Percentiles rank a stretch among this genome's conserved stretches.
These are phyloP conservation scores for Huntiella decipiens DNA, from an alignment of 2,329 filamentous ascomycete genomes.

Conservation along the genomic window DNA sequence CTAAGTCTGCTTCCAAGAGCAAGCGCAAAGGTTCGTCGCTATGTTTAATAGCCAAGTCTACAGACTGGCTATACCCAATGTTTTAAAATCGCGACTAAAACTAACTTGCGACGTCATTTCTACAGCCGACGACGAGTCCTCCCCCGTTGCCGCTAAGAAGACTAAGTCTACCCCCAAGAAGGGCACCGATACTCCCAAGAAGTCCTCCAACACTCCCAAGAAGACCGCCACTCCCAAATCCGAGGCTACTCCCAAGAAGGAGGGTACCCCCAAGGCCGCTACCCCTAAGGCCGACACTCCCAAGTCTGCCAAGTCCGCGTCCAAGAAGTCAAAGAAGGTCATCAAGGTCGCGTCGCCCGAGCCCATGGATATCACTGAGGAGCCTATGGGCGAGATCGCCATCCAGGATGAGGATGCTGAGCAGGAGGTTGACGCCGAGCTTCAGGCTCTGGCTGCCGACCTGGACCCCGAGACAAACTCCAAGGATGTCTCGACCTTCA, in stretches of 20 bases:
- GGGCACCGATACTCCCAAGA: slow-evolving; percentile 1
- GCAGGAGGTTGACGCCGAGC: slow-evolving; percentile 24
- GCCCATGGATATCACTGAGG: slow-evolving; percentile 13
- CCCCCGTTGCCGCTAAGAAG: slow-evolving; percentile 26
- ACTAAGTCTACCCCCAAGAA: slow-evolving; percentile 23
- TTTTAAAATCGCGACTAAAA: background rate
- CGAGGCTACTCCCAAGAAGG: slow-evolving; percentile 14
- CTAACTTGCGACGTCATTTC: background rate
- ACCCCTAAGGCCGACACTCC: slow-evolving; percentile 1
- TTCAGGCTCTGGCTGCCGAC: slow-evolving; percentile 25
- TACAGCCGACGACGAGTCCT: slow-evolving; percentile 26
- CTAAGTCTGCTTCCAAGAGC: slow-evolving; percentile 11
- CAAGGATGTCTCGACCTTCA: slow-evolving; percentile 20
- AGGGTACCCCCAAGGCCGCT: slow-evolving; percentile 16
- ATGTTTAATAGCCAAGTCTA: too few relatives aligned
- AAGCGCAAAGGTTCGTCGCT: slow-evolving; percentile 21
- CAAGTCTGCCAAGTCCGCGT: background rate
- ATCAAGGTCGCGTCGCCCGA: background rate
- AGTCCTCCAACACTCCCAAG: background rate
- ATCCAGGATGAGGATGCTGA: slow-evolving; percentile 20
- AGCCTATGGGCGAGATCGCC: slow-evolving; percentile 15
- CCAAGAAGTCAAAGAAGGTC: slow-evolving; percentile 4
- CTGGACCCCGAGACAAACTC: slow-evolving; percentile 25
- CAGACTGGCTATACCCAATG: too few relatives aligned
- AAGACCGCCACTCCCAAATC: slow-evolving; percentile 6